Percentiles rank a stretch among this genome's conserved stretches.
Conservation (phyloP, 2,329 filamentous ascomycete genomes). For the Coniochaeta prunicola region DNA sequence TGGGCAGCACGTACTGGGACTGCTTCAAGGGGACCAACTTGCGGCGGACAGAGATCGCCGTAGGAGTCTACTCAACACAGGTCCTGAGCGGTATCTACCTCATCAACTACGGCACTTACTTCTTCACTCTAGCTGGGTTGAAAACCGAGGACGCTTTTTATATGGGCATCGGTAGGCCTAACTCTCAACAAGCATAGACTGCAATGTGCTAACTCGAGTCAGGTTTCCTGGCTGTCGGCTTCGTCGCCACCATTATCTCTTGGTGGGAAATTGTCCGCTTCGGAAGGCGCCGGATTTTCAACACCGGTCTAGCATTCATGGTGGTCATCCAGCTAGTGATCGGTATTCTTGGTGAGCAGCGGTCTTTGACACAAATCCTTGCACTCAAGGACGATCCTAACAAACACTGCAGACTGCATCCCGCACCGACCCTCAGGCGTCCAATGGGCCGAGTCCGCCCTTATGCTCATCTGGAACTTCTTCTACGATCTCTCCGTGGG, state of each 20-base stretch:
- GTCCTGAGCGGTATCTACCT: slow-evolving; percentile 58
- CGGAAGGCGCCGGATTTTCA: slow-evolving; percentile 45
- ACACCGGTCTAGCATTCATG: slow-evolving; percentile 36
- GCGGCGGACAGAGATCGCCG: slow-evolving; percentile 47
- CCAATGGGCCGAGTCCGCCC: slow-evolving; percentile 39
- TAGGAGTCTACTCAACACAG: slow-evolving; percentile 58
- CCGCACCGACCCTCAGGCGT: slow-evolving; percentile 29
- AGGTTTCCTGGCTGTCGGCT: slow-evolving; percentile 32
- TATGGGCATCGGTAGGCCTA: slow-evolving; percentile 37
- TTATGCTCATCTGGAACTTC: slow-evolving; percentile 44
- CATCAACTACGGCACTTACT: slow-evolving; percentile 57
- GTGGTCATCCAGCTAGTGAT: slow-evolving; percentile 37
- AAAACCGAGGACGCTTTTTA: slow-evolving; percentile 39
- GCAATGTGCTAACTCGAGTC: background rate
- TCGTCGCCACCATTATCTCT: slow-evolving; percentile 44
- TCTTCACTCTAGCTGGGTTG: slow-evolving; percentile 51
- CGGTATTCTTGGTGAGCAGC: slow-evolving; percentile 26
- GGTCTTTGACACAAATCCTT: background rate
- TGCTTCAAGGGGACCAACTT: slow-evolving; percentile 41
- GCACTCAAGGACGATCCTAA: background rate
- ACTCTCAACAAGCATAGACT: slow-evolving; percentile 20
- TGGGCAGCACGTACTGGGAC: slow-evolving; percentile 41
- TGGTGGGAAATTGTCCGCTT: slow-evolving; percentile 42
- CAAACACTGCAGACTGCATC: slow-evolving; percentile 27
- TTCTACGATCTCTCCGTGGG: slow-evolving; percentile 46